Conservation (phyloP, 495 filamentous ascomycete genomes). For the Xylaria sp. region DNA sequence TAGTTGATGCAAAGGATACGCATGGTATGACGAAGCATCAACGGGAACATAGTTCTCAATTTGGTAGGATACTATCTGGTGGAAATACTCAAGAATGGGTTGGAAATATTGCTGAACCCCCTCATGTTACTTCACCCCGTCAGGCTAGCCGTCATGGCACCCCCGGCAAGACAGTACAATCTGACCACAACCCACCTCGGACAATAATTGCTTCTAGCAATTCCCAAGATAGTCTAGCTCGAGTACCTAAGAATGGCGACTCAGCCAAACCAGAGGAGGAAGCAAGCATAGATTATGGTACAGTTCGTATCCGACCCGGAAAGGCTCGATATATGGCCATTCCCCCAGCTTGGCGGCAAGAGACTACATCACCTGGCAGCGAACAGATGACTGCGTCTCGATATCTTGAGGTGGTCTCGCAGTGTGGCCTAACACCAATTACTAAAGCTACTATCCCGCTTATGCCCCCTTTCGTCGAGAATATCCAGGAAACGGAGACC, state of each 20-base stretch:
- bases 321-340: conserved; percentile 5
- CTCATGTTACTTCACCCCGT: neutral
- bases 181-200: neutral
- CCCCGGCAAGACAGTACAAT: neutral
- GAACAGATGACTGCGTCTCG: neutral
- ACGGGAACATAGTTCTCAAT: neutral
- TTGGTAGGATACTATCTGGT: neutral
- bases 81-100: neutral
- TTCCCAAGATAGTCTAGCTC: neutral
- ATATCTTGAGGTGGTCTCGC: neutral
- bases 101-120: neutral
- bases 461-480: neutral
- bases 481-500: neutral
- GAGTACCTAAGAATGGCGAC: neutral
- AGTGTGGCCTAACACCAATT: neutral
- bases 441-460: no score
- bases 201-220: neutral
- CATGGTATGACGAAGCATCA: neutral
- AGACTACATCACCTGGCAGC: neutral
- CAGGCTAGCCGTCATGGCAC: neutral
- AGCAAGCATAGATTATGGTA: conserved; percentile 19
- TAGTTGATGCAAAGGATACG: neutral
- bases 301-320: conserved; percentile 16
- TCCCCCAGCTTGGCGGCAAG: conserved; percentile 1
- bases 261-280: neutral